phyloP scores from a whole-genome alignment of 345 rosid genomes.

The Camelina sativa region DNA sequence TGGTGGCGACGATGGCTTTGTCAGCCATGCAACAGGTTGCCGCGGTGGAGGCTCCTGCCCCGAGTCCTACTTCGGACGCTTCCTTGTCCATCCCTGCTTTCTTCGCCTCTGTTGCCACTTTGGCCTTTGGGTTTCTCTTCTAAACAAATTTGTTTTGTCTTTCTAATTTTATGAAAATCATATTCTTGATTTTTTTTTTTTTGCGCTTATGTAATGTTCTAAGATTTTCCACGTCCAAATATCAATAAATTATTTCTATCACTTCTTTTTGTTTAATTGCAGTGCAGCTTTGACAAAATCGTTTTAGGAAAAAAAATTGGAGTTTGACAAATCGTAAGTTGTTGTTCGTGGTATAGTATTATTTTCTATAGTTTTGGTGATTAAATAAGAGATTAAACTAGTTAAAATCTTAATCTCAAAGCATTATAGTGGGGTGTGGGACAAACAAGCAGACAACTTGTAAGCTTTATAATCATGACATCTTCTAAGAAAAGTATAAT shows the following conservation, averaged over 20 bases:
- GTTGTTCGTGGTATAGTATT: neutral
- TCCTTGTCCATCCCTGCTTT: slow-evolving; percentile 27
- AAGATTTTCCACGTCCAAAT: slow-evolving; percentile 3
- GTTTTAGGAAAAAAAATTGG: neutral
- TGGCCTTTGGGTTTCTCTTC: slow-evolving; percentile 38
- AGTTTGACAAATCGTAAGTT: neutral
- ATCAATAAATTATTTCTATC: neutral
- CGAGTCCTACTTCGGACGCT: slow-evolving; percentile 44
- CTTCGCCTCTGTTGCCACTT: slow-evolving; percentile 22
- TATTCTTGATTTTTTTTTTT: neutral
- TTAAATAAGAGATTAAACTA: neutral
- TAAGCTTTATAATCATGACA: slow-evolving; percentile 14
- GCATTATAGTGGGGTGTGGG: slow-evolving; percentile 18
- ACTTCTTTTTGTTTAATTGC: neutral
- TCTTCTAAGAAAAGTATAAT: slow-evolving; percentile 5
- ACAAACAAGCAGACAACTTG: slow-evolving; percentile 32
- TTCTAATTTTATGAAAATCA: slow-evolving; percentile 16
- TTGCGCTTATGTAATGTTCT: neutral
- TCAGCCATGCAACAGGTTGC: slow-evolving; percentile 36
- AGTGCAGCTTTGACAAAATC: slow-evolving; percentile 1
- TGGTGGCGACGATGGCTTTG: slow-evolving; percentile 36
- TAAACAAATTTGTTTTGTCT: slow-evolving; percentile 11
- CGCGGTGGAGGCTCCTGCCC: slow-evolving; percentile 44
- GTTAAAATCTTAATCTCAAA: slow-evolving; percentile 7
- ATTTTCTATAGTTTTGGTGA: neutral